These are phyloP conservation scores for Pseudogymnoascus sp. DNA, from an alignment of 2,329 filamentous ascomycete genomes.

Conservation along the genomic window DNA sequence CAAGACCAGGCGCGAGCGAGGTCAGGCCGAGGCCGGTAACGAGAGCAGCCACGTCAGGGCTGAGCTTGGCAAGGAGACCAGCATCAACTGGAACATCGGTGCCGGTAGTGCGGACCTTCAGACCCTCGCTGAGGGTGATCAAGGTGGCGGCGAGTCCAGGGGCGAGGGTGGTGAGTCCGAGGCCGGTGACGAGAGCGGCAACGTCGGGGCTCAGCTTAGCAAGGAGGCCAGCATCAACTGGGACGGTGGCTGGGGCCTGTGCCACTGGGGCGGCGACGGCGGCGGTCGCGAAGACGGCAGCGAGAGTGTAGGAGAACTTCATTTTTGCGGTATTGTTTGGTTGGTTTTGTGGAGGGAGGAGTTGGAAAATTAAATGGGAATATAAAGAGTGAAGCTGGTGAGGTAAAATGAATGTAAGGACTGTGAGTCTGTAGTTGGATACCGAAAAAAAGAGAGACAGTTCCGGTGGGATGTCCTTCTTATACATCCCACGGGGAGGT, in stretches of 20 bases:
- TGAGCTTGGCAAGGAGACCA: not conserved
- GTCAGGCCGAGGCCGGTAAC: not conserved
- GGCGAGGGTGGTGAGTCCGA: not conserved
- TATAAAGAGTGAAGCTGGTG: not conserved
- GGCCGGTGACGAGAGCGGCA: not conserved
- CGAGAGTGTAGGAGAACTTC: slow-evolving; percentile 5
- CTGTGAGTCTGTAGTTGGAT: slow-evolving; percentile 2
- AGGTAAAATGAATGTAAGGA: slow-evolving; percentile 1
- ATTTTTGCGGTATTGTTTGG: not conserved
- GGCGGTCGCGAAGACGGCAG: slow-evolving; percentile 1
- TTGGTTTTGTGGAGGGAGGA: not conserved
- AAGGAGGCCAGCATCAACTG: not conserved
- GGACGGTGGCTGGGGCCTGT: not conserved
- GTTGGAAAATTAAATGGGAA: not conserved
- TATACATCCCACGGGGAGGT: not conserved
- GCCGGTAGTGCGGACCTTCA: not conserved
- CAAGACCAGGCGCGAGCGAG: not conserved
- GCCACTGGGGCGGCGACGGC: not conserved
- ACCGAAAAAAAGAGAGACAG: not conserved
- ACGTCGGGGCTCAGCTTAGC: not conserved
- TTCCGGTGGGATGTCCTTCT: not conserved
- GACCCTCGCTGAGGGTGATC: not conserved
- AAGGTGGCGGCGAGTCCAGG: not conserved
- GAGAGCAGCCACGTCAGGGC: not conserved
- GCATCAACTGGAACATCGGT: not conserved